A percentile compares a stretch with the other conserved stretches of the same genome.
phyloP scores from a whole-genome alignment of 1,139 yeast species.

The Scheffersomyces titani region DNA sequence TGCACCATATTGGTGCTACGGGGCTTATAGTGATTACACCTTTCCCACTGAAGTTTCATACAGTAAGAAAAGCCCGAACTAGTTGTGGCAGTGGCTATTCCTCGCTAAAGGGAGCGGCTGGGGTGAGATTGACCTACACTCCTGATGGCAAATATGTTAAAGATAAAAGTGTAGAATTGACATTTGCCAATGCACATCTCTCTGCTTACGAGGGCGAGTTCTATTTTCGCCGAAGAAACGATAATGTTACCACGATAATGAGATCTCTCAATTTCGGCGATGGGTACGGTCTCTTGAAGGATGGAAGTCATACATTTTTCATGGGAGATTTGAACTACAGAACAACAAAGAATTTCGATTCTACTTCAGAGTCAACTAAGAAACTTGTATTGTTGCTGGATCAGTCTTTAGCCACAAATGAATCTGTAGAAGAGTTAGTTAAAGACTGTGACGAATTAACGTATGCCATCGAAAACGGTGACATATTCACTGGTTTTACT shows the following conservation, averaged over 20 bases:
- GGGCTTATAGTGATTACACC: conserved; percentile 61
- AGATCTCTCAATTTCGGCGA: conserved; percentile 61
- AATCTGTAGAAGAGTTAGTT: conserved; percentile 24
- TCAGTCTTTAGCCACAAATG: conserved; percentile 4
- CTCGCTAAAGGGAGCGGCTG: conserved; percentile 75
- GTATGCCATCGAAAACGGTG: conserved; percentile 40
- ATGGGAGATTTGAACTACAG: conserved; percentile 88
- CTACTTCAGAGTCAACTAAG: conserved; percentile 2
- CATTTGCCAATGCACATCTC: conserved; percentile 71
- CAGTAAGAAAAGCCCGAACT: conserved; percentile 30
- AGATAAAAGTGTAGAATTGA: conserved; percentile 35
- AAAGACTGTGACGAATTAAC: conserved; percentile 61
- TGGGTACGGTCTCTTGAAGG: conserved; percentile 58
- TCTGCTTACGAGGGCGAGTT: conserved; percentile 72
- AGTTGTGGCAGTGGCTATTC: conserved; percentile 64
- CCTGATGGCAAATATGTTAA: conserved; percentile 18
- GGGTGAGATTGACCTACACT: conserved; percentile 47
- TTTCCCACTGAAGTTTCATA: conserved; percentile 31
- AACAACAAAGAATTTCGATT: conserved; percentile 36
- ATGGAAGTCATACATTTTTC: conserved; percentile 61
- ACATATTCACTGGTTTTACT: conserved; percentile 58
- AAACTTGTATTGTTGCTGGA: conserved; percentile 7
- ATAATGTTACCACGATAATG: conserved; percentile 51
- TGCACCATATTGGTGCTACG: conserved; percentile 62
- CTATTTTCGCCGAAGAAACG: conserved; percentile 50